Evolutionary conservation across 176 grass and related monocot genomes (phyloP).

Genomic region (Luzula sylvatica): DNA sequence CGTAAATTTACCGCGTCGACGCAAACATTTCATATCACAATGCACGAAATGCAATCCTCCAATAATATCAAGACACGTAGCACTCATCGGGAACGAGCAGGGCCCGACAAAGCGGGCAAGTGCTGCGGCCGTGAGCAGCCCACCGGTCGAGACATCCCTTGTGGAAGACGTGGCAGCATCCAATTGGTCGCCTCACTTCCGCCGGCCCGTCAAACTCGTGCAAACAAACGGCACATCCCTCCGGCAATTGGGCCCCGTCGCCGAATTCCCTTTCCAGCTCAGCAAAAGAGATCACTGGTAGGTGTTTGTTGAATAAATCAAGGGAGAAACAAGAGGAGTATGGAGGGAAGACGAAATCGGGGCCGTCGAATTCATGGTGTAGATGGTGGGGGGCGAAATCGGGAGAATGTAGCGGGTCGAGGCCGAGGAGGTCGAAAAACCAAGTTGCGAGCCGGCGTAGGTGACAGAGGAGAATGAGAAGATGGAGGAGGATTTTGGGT

Average conservation of each 20-base stretch:
- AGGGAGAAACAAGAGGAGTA: not conserved
- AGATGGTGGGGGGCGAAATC: not conserved
- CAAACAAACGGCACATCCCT: slow-evolving; percentile 66
- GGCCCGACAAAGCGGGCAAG: slow-evolving; percentile 78
- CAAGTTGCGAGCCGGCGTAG: slow-evolving; percentile 45
- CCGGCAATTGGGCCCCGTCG: not conserved
- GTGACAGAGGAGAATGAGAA: slow-evolving; percentile 45
- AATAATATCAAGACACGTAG: not conserved
- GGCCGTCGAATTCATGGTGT: not conserved
- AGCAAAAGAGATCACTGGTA: slow-evolving; percentile 53
- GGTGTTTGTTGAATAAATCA: slow-evolving; percentile 34
- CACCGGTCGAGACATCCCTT: slow-evolving; percentile 61
- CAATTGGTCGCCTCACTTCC: slow-evolving; percentile 47
- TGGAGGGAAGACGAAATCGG: not conserved
- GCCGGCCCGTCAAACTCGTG: slow-evolving; percentile 55
- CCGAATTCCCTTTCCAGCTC: slow-evolving; percentile 19
- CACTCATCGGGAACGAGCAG: slow-evolving; percentile 27
- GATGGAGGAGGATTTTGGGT: slow-evolving; percentile 37
- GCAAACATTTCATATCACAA: slow-evolving; percentile 1
- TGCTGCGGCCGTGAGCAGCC: slow-evolving; percentile 52
- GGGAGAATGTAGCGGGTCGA: slow-evolving; percentile 1
- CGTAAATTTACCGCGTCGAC: slow-evolving; percentile 2
- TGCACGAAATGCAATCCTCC: not conserved
- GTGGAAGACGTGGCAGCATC: slow-evolving; percentile 85
- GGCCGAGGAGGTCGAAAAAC: slow-evolving; percentile 42